phyloP scores from a whole-genome alignment of 441 rosid genomes.

The Bruguiera hainesii region DNA sequence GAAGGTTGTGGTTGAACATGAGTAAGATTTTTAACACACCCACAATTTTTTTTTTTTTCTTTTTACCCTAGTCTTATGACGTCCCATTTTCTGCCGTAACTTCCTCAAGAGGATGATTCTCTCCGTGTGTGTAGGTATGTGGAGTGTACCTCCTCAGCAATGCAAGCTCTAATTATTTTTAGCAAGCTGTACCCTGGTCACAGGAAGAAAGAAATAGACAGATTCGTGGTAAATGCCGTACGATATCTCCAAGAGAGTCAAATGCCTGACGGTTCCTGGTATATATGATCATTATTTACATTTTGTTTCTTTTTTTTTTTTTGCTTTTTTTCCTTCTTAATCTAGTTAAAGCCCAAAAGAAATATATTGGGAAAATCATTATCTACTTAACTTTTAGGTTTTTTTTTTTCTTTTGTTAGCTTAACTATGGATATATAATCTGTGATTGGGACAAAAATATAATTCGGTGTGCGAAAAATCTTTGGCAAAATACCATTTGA shows the following conservation, averaged over 20 bases:
- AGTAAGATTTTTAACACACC: slow-evolving; percentile 28
- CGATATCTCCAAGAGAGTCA: slow-evolving; percentile 41
- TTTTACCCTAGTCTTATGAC: too few relatives aligned
- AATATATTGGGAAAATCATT: too few relatives aligned
- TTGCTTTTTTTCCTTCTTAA: too few relatives aligned
- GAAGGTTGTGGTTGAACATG: slow-evolving; percentile 64
- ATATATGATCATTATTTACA: neutral
- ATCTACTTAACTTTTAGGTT: too few relatives aligned
- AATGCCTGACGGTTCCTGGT: slow-evolving; percentile 67
- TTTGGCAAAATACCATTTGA: too few relatives aligned
- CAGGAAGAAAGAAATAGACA: slow-evolving; percentile 51
- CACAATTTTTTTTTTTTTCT: too few relatives aligned
- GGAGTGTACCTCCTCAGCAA: slow-evolving; percentile 67
- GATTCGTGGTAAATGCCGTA: slow-evolving; percentile 35
- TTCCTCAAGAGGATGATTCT: slow-evolving; percentile 3
- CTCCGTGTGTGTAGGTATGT: slow-evolving; percentile 25
- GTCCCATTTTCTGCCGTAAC: neutral
- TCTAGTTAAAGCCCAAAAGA: too few relatives aligned
- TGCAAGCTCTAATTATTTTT: slow-evolving; percentile 49
- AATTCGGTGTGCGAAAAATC: too few relatives aligned
- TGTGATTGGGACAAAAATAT: too few relatives aligned
- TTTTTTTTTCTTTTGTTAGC: too few relatives aligned
- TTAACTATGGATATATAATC: too few relatives aligned
- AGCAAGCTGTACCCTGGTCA: slow-evolving; percentile 54
- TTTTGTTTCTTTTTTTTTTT: too few relatives aligned